These are phyloP conservation scores for Talinum fruticosum DNA, from an alignment of 148 eudicot species.

Conservation along the genomic window DNA sequence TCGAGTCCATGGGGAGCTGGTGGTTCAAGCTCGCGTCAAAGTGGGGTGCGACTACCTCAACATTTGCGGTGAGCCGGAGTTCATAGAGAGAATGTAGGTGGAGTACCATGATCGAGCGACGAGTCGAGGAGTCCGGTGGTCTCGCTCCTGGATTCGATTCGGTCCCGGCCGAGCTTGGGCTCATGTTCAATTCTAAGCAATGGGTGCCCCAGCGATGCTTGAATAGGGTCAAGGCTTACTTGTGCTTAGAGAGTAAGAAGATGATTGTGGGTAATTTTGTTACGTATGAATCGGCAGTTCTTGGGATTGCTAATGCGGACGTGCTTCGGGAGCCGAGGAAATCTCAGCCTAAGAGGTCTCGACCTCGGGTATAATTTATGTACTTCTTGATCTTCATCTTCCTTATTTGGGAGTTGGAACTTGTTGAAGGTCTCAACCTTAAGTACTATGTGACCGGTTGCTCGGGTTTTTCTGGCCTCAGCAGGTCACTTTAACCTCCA, in stretches of 20 bases:
- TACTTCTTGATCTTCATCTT: too few relatives aligned
- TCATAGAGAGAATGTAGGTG: conserved; percentile 74
- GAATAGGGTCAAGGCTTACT: conserved; percentile 60
- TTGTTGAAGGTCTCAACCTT: too few relatives aligned
- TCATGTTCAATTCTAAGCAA: conserved; percentile 54
- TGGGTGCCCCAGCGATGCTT: too few relatives aligned
- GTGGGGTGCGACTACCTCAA: conserved; percentile 71
- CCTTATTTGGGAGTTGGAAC: too few relatives aligned
- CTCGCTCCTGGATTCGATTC: conserved; percentile 92
- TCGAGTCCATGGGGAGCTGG: conserved; percentile 60
- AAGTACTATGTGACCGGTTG: too few relatives aligned
- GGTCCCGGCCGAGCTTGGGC: conserved; percentile 77
- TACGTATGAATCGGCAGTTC: too few relatives aligned
- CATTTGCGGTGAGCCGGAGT: conserved; percentile 84
- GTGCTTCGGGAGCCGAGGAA: too few relatives aligned
- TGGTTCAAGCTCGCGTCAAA: conserved; percentile 57
- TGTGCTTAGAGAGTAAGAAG: conserved; percentile 69
- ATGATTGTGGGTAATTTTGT: conserved; percentile 69
- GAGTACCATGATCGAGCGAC: conserved; percentile 39
- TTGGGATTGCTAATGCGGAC: too few relatives aligned
- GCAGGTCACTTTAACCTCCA: too few relatives aligned
- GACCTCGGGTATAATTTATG: too few relatives aligned
- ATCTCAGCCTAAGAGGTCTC: too few relatives aligned
- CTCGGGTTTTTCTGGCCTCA: too few relatives aligned
- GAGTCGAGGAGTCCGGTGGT: conserved; percentile 58